phyloP scores from a whole-genome alignment of 331 rosid species.

The Acacia concinna region DNA sequence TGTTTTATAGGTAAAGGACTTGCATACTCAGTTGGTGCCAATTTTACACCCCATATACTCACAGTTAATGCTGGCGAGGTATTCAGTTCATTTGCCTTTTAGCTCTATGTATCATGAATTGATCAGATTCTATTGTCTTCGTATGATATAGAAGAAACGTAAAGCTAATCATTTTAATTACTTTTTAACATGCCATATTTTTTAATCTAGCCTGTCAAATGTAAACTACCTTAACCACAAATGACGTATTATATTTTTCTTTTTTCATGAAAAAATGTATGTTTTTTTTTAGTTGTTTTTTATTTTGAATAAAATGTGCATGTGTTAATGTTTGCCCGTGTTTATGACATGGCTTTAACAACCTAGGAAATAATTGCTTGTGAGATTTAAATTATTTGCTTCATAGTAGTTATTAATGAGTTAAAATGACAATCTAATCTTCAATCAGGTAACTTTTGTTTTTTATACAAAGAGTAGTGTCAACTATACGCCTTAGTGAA shows the following conservation, averaged over 20 bases:
- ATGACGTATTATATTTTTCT: neutral
- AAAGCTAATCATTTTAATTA: neutral
- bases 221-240: neutral
- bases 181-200: neutral
- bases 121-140: conserved; percentile 19
- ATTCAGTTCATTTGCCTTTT: conserved; percentile 34
- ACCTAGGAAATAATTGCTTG: neutral
- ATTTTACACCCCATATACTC: conserved; percentile 88
- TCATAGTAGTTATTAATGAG: neutral
- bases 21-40: conserved; percentile 89
- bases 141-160: conserved; percentile 10
- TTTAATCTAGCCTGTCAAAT: neutral
- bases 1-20: conserved; percentile 62
- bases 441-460: neutral
- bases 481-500: neutral
- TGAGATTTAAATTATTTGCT: neutral
- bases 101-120: neutral
- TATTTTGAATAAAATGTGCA: neutral
- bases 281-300: neutral
- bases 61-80: conserved; percentile 98
- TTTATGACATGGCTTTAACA: neutral
- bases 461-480: neutral
- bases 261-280: neutral
- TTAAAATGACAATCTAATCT: conserved; percentile 9
- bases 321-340: neutral